Conservation (phyloP, 441 rosid genomes). For the Adansonia madagascariensis region DNA sequence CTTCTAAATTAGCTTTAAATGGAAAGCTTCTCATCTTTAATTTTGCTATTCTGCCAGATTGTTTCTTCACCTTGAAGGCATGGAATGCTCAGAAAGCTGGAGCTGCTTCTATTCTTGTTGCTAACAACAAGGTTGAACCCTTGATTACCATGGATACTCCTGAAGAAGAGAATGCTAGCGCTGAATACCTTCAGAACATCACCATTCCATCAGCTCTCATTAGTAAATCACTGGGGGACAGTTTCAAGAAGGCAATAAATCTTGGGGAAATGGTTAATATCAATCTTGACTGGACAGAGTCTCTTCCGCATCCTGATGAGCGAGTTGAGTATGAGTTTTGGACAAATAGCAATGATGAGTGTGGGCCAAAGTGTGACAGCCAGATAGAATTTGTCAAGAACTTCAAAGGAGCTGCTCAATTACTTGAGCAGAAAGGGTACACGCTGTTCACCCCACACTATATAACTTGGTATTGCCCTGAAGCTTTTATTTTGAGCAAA, state of each 20-base stretch:
- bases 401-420: slow-evolving; percentile 92
- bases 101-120: too few relatives aligned
- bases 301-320: slow-evolving; percentile 94
- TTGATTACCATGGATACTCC: too few relatives aligned
- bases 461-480: slow-evolving; percentile 89
- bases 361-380: slow-evolving; percentile 86
- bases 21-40: too few relatives aligned
- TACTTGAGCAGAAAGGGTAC: slow-evolving; percentile 85
- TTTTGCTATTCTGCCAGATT: too few relatives aligned
- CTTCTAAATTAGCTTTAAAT: background rate
- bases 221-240: too few relatives aligned
- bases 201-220: too few relatives aligned
- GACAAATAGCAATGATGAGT: slow-evolving; percentile 90
- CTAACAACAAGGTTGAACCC: too few relatives aligned
- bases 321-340: slow-evolving; percentile 93
- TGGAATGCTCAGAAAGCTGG: too few relatives aligned
- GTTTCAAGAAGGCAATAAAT: too few relatives aligned
- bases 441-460: slow-evolving; percentile 91
- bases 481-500: slow-evolving; percentile 64
- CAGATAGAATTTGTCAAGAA: slow-evolving; percentile 70
- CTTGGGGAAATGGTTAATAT: slow-evolving; percentile 69
- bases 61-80: too few relatives aligned
- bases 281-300: slow-evolving; percentile 86
- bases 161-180: too few relatives aligned
- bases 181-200: too few relatives aligned